Evolutionary conservation across 2,329 filamentous ascomycete genomes (phyloP).

Genomic region (Pseudogymnoascus sp.): DNA sequence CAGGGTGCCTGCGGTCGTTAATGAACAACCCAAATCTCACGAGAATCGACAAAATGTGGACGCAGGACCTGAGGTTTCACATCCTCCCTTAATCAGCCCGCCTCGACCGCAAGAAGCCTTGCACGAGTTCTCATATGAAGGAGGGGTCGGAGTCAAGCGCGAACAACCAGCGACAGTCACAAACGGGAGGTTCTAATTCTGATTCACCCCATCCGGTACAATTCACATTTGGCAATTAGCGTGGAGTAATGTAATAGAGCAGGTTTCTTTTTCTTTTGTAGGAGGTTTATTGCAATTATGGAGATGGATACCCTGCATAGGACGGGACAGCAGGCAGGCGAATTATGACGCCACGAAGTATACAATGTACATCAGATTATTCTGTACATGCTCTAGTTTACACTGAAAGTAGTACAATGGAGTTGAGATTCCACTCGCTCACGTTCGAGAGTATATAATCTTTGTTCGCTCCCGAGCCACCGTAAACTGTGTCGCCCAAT

Average conservation of each 20-base stretch:
- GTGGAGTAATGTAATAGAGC: neutral
- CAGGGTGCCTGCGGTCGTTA: slow-evolving; percentile 16
- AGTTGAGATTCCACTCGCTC: slow-evolving; percentile 7
- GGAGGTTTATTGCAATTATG: slow-evolving; percentile 3
- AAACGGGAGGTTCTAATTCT: slow-evolving; percentile 2
- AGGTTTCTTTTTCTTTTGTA: slow-evolving; percentile 8
- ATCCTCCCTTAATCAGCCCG: neutral
- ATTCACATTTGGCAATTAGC: slow-evolving; percentile 8
- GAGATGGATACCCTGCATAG: slow-evolving; percentile 6
- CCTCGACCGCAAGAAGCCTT: neutral
- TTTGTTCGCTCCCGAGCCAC: neutral
- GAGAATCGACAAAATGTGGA: slow-evolving; percentile 4
- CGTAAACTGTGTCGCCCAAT: neutral
- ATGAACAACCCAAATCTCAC: slow-evolving; percentile 14
- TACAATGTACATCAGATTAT: slow-evolving; percentile 3
- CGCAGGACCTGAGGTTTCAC: neutral
- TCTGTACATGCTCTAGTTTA: slow-evolving; percentile 8
- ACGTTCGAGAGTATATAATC: neutral
- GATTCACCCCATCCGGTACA: neutral
- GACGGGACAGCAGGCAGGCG: neutral
- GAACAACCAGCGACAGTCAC: neutral
- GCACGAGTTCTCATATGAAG: neutral
- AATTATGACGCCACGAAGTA: slow-evolving; percentile 6
- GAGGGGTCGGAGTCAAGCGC: slow-evolving; percentile 2
- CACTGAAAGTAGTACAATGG: slow-evolving; percentile 5